Evolutionary conservation across 169 alveolate species (phyloP).

Genomic region (Babesia caballi): DNA sequence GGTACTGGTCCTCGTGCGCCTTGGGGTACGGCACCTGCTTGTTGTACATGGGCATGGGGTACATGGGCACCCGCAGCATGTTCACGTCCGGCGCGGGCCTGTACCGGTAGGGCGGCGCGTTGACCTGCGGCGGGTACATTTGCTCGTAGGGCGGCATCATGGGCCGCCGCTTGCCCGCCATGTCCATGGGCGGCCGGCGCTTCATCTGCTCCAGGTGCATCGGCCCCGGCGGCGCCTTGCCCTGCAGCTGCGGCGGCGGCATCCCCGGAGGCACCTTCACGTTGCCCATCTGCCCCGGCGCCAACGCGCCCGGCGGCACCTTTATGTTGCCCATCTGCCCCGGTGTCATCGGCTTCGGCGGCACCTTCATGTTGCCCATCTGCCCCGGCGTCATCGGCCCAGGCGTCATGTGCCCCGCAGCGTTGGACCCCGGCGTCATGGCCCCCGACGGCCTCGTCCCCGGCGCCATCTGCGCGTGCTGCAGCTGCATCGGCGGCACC

Average conservation of each 20-base stretch:
- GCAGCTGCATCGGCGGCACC: background rate
- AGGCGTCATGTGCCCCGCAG: background rate
- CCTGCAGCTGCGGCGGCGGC: background rate
- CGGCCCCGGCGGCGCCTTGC: constrained; percentile 11
- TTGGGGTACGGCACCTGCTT: constrained; percentile 28
- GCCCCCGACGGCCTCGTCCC: background rate
- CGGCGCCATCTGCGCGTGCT: background rate
- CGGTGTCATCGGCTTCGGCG: background rate
- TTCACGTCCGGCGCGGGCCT: constrained; percentile 23
- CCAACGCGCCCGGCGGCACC: background rate
- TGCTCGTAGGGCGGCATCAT: constrained; percentile 29
- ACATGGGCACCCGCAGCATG: constrained; percentile 27
- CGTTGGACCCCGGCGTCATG: background rate
- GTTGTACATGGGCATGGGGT: constrained; percentile 35
- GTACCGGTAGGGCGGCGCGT: background rate
- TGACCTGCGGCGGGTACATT: constrained; percentile 25
- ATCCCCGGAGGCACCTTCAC: background rate
- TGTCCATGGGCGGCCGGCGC: constrained; percentile 8
- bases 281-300: background rate
- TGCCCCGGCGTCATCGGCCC: constrained; percentile 12
- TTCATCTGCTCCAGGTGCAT: constrained; percentile 30
- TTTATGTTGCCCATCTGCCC: background rate
- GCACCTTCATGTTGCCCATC: too few relatives aligned
- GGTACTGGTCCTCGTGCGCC: constrained; percentile 30
- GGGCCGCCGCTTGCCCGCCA: constrained; percentile 19